phyloP scores from a whole-genome alignment of 2,329 filamentous ascomycete genomes.

The Aureobasidium sp. region DNA sequence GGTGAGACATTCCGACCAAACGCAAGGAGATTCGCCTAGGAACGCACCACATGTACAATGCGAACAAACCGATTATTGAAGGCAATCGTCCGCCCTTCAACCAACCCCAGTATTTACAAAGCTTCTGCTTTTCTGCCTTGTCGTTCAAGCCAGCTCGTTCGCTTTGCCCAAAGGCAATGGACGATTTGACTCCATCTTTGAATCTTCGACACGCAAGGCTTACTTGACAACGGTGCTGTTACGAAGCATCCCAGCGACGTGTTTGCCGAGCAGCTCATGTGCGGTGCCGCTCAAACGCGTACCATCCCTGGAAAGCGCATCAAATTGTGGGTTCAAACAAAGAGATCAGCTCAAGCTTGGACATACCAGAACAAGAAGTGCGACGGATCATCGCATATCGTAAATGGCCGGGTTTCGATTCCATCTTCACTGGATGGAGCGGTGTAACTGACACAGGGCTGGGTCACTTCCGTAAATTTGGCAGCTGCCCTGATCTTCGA shows the following conservation, averaged over 20 bases:
- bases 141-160: not conserved
- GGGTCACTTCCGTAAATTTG: slow-evolving; percentile 8
- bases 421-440: not conserved
- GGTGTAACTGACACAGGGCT: slow-evolving; percentile 13
- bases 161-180: not conserved
- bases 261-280: slow-evolving; percentile 12
- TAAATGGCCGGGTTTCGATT: slow-evolving; percentile 3
- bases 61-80: slow-evolving; percentile 21
- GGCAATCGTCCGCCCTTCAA: not conserved
- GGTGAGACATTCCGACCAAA: slow-evolving; percentile 28
- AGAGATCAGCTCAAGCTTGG: slow-evolving; percentile 8
- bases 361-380: slow-evolving; percentile 15
- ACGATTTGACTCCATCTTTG: not conserved
- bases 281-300: slow-evolving; percentile 16
- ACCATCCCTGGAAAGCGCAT: slow-evolving; percentile 7
- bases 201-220: not conserved
- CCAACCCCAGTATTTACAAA: not conserved
- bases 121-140: not conserved
- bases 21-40: slow-evolving; percentile 24
- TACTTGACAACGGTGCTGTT: not conserved
- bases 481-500: not conserved
- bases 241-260: not conserved
- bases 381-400: slow-evolving; percentile 5
- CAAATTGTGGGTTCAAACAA: slow-evolving; percentile 1
- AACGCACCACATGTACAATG: slow-evolving; percentile 24